Conservation (phyloP, 345 rosid species). For the Moricandia moricandioides region DNA sequence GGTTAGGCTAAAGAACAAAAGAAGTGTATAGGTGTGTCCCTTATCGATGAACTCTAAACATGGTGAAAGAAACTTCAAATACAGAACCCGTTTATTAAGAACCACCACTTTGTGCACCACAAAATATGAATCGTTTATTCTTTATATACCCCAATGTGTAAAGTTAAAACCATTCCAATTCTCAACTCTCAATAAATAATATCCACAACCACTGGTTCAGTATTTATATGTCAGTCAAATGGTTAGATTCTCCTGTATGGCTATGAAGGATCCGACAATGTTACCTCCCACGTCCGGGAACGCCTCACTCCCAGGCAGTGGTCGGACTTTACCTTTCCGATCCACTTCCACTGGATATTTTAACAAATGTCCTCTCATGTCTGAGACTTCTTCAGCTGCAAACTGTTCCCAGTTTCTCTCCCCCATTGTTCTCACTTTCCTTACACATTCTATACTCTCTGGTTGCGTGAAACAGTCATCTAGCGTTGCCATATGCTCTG, state of each 20-base stretch:
- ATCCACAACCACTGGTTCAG: background rate
- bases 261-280: constrained; percentile 73
- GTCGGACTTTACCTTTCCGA: constrained; percentile 73
- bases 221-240: constrained; percentile 45
- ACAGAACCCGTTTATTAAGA: background rate
- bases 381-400: constrained; percentile 58
- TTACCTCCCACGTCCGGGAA: constrained; percentile 92
- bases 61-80: background rate
- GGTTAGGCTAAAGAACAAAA: background rate
- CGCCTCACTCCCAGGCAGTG: constrained; percentile 60
- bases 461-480: constrained; percentile 65
- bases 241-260: constrained; percentile 84
- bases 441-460: constrained; percentile 80
- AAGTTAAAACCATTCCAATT: background rate
- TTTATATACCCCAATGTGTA: background rate
- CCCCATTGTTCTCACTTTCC: constrained; percentile 53
- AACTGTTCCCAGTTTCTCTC: constrained; percentile 76
- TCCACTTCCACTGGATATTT: constrained; percentile 88
- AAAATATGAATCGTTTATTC: background rate
- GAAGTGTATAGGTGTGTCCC: background rate
- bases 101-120: constrained; percentile 7
- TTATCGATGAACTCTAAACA: background rate
- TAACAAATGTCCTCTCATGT: constrained; percentile 82
- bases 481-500: constrained; percentile 67
- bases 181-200: background rate